Evolutionary conservation across 225 moss, liverwort and hornwort species (phyloP).

Genomic region (Sphagnum contortum): DNA sequence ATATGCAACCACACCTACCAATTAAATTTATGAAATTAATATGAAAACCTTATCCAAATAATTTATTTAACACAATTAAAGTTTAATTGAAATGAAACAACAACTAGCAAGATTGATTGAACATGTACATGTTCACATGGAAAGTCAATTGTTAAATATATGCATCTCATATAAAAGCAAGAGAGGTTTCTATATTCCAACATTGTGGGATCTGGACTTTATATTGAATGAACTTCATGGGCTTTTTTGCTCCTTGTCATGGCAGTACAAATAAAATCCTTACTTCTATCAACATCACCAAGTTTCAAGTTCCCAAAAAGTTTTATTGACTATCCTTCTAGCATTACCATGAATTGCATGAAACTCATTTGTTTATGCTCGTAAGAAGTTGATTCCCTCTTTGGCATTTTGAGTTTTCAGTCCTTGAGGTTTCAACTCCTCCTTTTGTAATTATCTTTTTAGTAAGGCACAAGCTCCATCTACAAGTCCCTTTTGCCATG

Average conservation of each 20-base stretch:
- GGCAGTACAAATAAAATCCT: neutral
- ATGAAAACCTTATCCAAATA: no score
- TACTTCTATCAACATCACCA: neutral
- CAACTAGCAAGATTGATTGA: no score
- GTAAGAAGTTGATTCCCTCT: neutral
- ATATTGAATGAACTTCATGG: neutral
- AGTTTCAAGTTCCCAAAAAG: neutral
- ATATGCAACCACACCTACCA: no score
- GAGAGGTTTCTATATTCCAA: neutral
- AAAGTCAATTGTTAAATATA: neutral
- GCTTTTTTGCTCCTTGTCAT: neutral
- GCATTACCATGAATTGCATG: neutral
- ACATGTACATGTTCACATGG: no score
- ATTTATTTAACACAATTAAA: no score
- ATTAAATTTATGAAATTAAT: no score
- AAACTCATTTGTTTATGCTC: neutral
- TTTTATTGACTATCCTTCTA: neutral
- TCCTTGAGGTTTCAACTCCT: neutral
- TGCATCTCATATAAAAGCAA: neutral
- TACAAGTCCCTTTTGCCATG: neutral
- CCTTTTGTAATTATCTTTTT: neutral
- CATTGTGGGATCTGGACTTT: neutral
- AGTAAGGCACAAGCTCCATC: neutral
- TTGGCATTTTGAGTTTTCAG: no score
- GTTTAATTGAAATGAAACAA: no score